Evolutionary conservation across 1,284 basidiomycete genomes (phyloP).

Genomic region (Trichosporon faecale): DNA sequence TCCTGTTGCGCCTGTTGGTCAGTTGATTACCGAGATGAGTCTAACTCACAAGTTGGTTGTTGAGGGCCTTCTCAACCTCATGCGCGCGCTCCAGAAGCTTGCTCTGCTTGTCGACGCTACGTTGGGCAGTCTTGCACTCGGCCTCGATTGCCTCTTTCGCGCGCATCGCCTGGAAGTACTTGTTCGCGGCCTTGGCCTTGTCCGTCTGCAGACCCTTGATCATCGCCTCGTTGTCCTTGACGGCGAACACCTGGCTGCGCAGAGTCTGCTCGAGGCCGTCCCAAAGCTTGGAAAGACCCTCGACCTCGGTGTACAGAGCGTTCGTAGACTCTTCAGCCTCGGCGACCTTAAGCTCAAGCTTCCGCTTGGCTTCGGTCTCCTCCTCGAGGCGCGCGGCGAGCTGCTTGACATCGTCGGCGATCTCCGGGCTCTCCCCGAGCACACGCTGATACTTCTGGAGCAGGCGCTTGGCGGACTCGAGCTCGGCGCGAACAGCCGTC

Average conservation of each 20-base stretch:
- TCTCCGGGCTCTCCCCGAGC: conserved; percentile 59
- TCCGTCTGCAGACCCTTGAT: conserved; percentile 64
- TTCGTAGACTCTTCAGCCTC: conserved; percentile 59
- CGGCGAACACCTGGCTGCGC: conserved; percentile 77
- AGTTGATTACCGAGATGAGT: not conserved
- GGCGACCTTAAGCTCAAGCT: conserved; percentile 56
- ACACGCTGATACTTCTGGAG: conserved; percentile 63
- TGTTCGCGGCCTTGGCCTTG: conserved; percentile 93
- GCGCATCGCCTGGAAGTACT: conserved; percentile 86
- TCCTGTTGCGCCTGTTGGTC: conserved; percentile 56
- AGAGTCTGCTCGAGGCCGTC: conserved; percentile 79
- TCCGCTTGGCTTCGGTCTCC: conserved; percentile 64
- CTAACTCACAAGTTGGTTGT: conserved; percentile 59
- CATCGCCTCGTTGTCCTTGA: conserved; percentile 72
- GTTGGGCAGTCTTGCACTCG: conserved; percentile 67
- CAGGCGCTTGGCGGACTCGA: conserved; percentile 45
- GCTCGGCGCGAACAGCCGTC: conserved; percentile 28
- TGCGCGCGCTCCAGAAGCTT: conserved; percentile 68
- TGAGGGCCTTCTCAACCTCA: conserved; percentile 64
- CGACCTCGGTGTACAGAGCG: conserved; percentile 80
- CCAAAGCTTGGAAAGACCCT: conserved; percentile 81
- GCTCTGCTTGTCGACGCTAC: conserved; percentile 71
- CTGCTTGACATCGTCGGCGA: conserved; percentile 55
- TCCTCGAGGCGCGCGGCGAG: conserved; percentile 61
- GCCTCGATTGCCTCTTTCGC: conserved; percentile 77